A percentile compares a stretch with the other conserved stretches of the same genome.
Conservation (phyloP, 768 basidiomycete species). For the Exsudoporus frostii region DNA sequence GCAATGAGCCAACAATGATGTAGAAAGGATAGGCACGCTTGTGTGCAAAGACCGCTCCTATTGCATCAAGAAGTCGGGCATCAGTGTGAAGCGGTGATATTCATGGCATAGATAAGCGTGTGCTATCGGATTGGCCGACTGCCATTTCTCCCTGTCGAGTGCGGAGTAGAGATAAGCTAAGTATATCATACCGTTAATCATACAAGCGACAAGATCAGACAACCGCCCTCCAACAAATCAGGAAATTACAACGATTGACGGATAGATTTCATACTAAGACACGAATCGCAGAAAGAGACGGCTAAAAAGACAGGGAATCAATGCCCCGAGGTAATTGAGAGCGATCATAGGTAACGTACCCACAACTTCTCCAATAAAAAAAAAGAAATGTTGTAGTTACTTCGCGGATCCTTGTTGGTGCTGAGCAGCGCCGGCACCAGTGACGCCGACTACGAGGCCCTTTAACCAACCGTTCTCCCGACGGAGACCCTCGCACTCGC, state of each 20-base stretch:
- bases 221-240: background rate
- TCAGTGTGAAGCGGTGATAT: background rate
- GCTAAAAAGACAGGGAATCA: conserved; percentile 1
- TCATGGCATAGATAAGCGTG: background rate
- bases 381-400: background rate
- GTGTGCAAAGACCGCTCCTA: background rate
- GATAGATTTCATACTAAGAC: background rate
- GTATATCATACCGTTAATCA: conserved; percentile 18
- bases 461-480: conserved; percentile 93
- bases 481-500: conserved; percentile 84
- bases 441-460: conserved; percentile 84
- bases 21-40: too few species aligned
- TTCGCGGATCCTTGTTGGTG: conserved; percentile 25
- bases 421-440: conserved; percentile 55
- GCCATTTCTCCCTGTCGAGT: background rate
- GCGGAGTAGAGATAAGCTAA: background rate
- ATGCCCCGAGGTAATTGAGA: background rate
- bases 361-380: background rate
- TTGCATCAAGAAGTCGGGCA: background rate
- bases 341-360: background rate
- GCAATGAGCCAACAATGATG: background rate
- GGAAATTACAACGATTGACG: background rate
- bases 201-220: conserved; percentile 15
- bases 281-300: background rate
- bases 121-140: background rate